Evolutionary conservation across 2,329 filamentous ascomycete genomes (phyloP), one percentile per base, ranked within the genome.

Genomic region (Xylariaceae sp.): DNA sequence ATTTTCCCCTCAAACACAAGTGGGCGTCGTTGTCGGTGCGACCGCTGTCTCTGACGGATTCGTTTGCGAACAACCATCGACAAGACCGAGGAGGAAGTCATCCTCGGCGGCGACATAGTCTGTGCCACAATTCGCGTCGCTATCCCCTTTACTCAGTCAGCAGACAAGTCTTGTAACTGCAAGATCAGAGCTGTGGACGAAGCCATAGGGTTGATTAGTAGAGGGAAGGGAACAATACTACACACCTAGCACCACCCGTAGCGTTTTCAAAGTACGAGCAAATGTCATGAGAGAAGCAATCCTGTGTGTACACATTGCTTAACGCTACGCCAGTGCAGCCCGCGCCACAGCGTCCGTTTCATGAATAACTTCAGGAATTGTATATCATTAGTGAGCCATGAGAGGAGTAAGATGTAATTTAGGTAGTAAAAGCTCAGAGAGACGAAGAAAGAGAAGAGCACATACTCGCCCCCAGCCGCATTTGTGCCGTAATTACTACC

Each of bases 221-320:
- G n/a, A n/a, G n/a, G n/a, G n/a, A n/a, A n/a, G n/a, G n/a, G n/a
- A n/a, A 42, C n/a, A 14, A 5, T 5, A 11, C n/a, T 10, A 42
- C 57, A 49, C 55, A 73, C 73, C 65, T 71, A 0, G 69, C 60
- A 2, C 73, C 73, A 6, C 70, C 70, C n/a, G 60, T 68, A 2
- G 73, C 71, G 40, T 68, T 69, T 22, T 75, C 68, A 47, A 76
- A 76, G 50, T 71, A 76, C 4, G 71, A 74, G 55, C 73, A 76
- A 11, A 76, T 67, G 39, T 76, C 73, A 43, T 76, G 73, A 0
- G 67, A 69, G 51, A 72, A 75, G 53, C 73, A 76, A 40, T 76
- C 70, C 48, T 74, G 73, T 0, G 72, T 75, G 45, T 76, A 76
- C 4, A 61, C 70, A 25, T 74, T 73, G 3, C 73, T 73, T 6